Base-by-base conservation (phyloP, 176 grass and related monocot genomes). In the Echinochloa phyllopogon region DNA sequence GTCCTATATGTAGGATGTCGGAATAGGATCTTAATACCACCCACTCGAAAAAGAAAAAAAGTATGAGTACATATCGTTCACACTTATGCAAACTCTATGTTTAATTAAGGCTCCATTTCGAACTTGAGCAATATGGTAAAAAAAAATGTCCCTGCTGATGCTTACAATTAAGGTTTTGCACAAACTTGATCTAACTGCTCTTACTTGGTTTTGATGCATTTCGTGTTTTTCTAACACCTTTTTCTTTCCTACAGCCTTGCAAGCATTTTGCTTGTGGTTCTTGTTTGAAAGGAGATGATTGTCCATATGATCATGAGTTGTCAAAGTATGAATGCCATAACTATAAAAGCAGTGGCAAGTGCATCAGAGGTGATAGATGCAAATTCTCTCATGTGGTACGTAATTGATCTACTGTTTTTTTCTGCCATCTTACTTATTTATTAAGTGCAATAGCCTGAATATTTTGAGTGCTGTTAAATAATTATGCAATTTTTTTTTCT, bases 311-410 rank as follows among this genome's bases (percentile, higher is more conserved):
- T 43, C 42, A 43, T 43, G 42, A 8, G 42, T 43, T 43, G 42
- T 43, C 4, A 43, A 43, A 43, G 42, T 43, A 43, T 8, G 42
- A 43, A 58, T 43, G 42, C 42, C 42, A 43, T 43, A 43, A 43
- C 42, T 43, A 8, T 43, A 43, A 43, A 8, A 43, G 4, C 42
- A 43, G 8, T 43, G 4, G 42, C 4, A 43, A 3, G 42, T 43
- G 42, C 42, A 43, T 43, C 8, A 43, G 42, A 43, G 42, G 42
- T 43, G 91, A 88, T 71, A 94, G 84, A 76, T 99, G 96, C 91
- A 96, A 99, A 76, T 99, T 99, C 88, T 99, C 96, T 59, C 96
- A 99, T 75, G 88, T 87, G 84, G 96, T 96, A 91, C 2, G 65
- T 75, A 57, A 42, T 66, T 78, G 45, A 4, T 37, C 6, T 29